These are phyloP conservation scores for Batkoa obscura DNA, from an alignment of 371 early-diverging fungal species.

Conservation along the genomic window DNA sequence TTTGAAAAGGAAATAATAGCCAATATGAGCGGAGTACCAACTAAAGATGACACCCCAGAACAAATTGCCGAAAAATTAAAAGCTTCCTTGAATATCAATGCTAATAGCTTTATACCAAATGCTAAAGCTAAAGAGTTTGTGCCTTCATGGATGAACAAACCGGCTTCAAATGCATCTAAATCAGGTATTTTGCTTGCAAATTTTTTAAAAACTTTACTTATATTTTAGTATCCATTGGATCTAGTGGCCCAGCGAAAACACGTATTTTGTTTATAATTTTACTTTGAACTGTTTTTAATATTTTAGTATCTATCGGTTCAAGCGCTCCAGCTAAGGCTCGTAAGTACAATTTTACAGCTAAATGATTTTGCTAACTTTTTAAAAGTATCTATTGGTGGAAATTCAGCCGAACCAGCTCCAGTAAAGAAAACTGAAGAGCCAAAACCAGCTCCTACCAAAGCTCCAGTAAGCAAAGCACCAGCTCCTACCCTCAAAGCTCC, in stretches of 20 bases:
- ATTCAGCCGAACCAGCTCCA: slow-evolving; percentile 4
- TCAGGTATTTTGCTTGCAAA: background rate
- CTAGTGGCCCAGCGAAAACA: slow-evolving; percentile 7
- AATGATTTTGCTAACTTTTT: background rate
- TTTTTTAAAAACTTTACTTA: slow-evolving; percentile 7
- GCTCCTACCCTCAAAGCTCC: slow-evolving; percentile 7
- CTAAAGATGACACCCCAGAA: slow-evolving; percentile 5
- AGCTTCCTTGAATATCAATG: slow-evolving; percentile 25
- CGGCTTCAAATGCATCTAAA: background rate
- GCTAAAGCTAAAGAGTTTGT: slow-evolving; percentile 18
- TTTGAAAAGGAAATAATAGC: too few relatives aligned
- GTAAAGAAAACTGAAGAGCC: slow-evolving; percentile 1
- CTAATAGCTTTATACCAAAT: slow-evolving; percentile 28
- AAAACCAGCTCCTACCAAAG: slow-evolving; percentile 9
- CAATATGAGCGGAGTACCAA: slow-evolving; percentile 3
- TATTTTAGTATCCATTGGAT: slow-evolving; percentile 4
- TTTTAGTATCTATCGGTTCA: slow-evolving; percentile 10
- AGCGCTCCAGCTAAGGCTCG: slow-evolving; percentile 10
- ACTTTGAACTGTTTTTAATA: slow-evolving; percentile 10
- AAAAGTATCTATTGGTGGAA: slow-evolving; percentile 1
- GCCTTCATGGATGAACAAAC: slow-evolving; percentile 18
- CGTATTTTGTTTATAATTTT: slow-evolving; percentile 2
- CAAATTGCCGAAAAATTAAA: slow-evolving; percentile 9
- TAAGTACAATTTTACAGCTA: slow-evolving; percentile 3
- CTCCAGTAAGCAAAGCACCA: slow-evolving; percentile 3